Base-by-base conservation (phyloP, 768 basidiomycete species). In the Mycena rebaudengoi region DNA sequence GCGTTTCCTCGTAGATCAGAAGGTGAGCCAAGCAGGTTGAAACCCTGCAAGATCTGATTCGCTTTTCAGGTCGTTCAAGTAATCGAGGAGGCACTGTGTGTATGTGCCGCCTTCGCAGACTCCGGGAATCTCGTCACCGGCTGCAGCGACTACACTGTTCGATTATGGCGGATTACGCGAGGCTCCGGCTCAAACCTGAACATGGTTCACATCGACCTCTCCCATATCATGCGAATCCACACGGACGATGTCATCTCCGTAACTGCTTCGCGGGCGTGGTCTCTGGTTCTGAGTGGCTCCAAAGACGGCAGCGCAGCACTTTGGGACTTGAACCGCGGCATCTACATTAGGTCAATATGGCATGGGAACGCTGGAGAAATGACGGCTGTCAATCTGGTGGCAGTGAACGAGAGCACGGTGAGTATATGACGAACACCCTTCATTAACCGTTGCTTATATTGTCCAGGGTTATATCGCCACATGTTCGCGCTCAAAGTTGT, bases 381-480 rank as follows among this genome's bases (percentile, higher is more conserved):
- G 60, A 59, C 80, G 20, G 80, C 84, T 0, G 87, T 97, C 14
- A 85, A 86, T 69, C 80, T 91, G 1, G 89, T 90, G 21, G 83
- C 91, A 11, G 86, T 98, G 68, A 92, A 96, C 70, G 94, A 96
- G 72, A 90, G 92, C 74, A 94, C 91, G 48, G 95, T 96, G 71
- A 69, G 91, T 79, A 32, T 1, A 23, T 28, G 28, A 20, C 40
- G 18, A 20, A 7, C 40, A 2, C 39, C 32, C 33, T 13, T 20
- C 14, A 7, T 28, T n/a, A 51, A 13, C 69, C 21, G 41, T 43
- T 60, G 37, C 53, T 48, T 18, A 8, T 30, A 11, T 62, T 26
- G 30, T 48, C 7, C 65, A 96, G 95, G 96, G 96, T 12, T 90
- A 93, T 74, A 89, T 97, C 54, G 94, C 94, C 0, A 89, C 94